phyloP scores from a whole-genome alignment of 257 asterid genomes.

The Nicotiana knightiana region DNA sequence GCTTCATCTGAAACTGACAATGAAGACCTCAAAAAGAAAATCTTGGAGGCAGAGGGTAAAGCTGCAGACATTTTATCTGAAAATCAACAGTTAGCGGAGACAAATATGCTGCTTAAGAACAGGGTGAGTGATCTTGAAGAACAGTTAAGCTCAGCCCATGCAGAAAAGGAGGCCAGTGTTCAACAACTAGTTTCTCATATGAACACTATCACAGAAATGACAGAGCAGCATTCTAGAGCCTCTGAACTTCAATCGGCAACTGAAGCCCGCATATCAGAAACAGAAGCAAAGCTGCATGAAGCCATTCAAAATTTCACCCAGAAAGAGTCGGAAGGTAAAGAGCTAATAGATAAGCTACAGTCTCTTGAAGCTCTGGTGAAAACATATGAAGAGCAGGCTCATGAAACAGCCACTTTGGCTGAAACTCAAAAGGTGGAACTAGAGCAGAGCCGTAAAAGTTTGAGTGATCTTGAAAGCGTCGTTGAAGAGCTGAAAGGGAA shows the following conservation, averaged over 20 bases:
- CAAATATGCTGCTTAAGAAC: constrained; percentile 41
- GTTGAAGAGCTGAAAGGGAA: constrained; percentile 39
- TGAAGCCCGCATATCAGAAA: constrained; percentile 55
- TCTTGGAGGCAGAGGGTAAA: constrained; percentile 57
- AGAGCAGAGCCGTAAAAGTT: constrained; percentile 40
- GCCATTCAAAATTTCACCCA: constrained; percentile 41
- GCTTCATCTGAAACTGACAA: constrained; percentile 50
- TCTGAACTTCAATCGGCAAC: constrained; percentile 54
- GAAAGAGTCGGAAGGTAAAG: constrained; percentile 71
- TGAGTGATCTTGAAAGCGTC: constrained; percentile 42
- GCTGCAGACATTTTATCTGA: constrained; percentile 44
- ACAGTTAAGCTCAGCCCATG: constrained; percentile 24
- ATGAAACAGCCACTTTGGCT: constrained; percentile 41
- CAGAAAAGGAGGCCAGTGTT: constrained; percentile 48
- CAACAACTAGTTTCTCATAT: constrained; percentile 57
- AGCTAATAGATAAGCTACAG: constrained; percentile 47
- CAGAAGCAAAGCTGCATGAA: constrained; percentile 61
- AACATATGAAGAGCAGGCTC: constrained; percentile 46
- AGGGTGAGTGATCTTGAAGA: constrained; percentile 59
- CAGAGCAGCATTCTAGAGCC: constrained; percentile 55
- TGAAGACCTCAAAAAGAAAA: constrained; percentile 43
- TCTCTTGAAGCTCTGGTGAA: constrained; percentile 54
- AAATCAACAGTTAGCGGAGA: constrained; percentile 51
- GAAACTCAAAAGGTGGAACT: constrained; percentile 48
- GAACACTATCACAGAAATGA: constrained; percentile 53